Evolutionary conservation across 1,284 basidiomycete species (phyloP), one percentile per base, ranked within the genome.

Genomic region (Pseudozyma thailandica): DNA sequence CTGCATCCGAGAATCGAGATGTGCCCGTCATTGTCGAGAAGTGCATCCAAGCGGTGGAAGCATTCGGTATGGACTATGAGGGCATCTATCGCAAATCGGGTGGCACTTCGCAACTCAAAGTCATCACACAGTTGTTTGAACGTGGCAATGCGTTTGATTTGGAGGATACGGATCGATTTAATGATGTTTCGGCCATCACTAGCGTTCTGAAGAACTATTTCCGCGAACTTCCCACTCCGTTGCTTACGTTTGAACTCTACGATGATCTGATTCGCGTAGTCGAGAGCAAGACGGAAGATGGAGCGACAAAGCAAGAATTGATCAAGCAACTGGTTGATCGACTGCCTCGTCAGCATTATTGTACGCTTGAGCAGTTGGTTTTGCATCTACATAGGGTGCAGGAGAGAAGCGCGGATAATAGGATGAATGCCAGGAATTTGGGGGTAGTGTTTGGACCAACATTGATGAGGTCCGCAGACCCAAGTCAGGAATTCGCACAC

Each of bases 361-460:
- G 90, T 79, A 98, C 96, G 0, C 85, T 97, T 31, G 87, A 89
- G 50, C 84, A 87, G 54, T 86, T 99, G 23, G 91, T 97, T 88
- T 84, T 92, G 21, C 96, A 99, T 85, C 85, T 99, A 27, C 85
- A 94, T 79, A 59, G 72, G 10, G 77, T 82, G 3, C 74, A 74
- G 53, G 52, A 72, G 26, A 51, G 74, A 23, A 60, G 56, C 28
- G 88, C 89, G 23, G 86, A 86, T 60, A 99, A 98, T 83, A 86
- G 94, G 51, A 98, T 99, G 96, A 93, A 90, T 48, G 90, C 93
- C 4, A 88, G 93, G 69, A 99, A 98, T 79, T 85, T 99, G 20
- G 96, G 96, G n/a, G 93, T 98, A n/a, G 94, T 99, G 39, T 98
- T 98, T 85, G 96, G 96, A 74, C 95, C 95, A 7, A 98, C 95